Conservation (phyloP, 148 eudicot species). For the Amaranthus hypochondriacus region DNA sequence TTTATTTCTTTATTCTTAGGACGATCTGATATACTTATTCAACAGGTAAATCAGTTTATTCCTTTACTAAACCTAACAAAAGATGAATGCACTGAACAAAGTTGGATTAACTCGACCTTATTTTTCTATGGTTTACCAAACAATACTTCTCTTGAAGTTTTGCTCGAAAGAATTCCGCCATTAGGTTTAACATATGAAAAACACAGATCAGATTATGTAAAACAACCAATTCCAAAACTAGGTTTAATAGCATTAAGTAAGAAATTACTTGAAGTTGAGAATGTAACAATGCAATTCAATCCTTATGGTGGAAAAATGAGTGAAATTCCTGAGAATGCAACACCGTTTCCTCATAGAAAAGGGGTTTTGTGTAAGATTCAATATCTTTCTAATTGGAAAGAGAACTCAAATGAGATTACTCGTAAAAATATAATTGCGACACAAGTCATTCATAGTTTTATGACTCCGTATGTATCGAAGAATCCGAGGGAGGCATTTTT, state of each 20-base stretch:
- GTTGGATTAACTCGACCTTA: constrained; percentile 31
- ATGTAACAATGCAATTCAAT: constrained; percentile 27
- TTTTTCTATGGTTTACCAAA: constrained; percentile 17
- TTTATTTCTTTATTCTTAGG: constrained; percentile 36
- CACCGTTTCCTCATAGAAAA: constrained; percentile 47
- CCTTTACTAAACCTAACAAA: constrained; percentile 29
- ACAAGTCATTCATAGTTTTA: constrained; percentile 19
- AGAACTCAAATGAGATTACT: constrained; percentile 11
- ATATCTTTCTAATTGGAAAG: constrained; percentile 26
- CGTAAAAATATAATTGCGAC: constrained; percentile 4
- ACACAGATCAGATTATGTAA: constrained; percentile 42
- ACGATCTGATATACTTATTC: constrained; percentile 14
- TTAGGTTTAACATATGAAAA: background rate
- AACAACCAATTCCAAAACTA: constrained; percentile 28
- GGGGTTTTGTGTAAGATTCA: constrained; percentile 42
- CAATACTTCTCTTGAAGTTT: constrained; percentile 21
- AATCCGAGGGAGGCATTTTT: constrained; percentile 40
- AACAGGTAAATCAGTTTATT: constrained; percentile 19
- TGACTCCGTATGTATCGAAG: constrained; percentile 39
- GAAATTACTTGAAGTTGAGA: constrained; percentile 32
- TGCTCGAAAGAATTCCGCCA: constrained; percentile 19
- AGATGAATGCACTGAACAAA: constrained; percentile 27
- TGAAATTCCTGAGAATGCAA: constrained; percentile 23
- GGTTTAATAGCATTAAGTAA: constrained; percentile 34
- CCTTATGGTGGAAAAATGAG: constrained; percentile 49